Percentiles rank a stretch among this genome's conserved stretches.
Conservation (phyloP, 768 basidiomycete genomes). For the Lactifluus rugatus region DNA sequence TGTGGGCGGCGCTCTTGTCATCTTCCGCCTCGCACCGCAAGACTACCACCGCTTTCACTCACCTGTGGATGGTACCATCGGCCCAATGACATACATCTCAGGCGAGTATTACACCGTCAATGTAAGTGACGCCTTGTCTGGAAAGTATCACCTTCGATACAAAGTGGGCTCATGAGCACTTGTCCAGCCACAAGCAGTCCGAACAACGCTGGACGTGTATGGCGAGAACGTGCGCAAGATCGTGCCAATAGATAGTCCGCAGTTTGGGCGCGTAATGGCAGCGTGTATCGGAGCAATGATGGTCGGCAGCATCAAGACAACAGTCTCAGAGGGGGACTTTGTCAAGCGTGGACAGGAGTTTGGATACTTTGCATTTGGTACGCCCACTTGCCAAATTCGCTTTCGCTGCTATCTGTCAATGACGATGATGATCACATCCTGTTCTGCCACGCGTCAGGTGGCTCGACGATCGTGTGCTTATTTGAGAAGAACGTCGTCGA, state of each 20-base stretch:
- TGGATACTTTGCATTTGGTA: constrained; percentile 93
- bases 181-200: constrained; percentile 91
- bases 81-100: constrained; percentile 68
- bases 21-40: constrained; percentile 88
- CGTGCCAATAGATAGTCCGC: constrained; percentile 80
- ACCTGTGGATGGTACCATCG: constrained; percentile 78
- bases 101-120: constrained; percentile 98
- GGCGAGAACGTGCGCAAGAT: constrained; percentile 92
- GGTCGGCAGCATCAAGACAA: constrained; percentile 84
- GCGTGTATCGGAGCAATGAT: constrained; percentile 94
- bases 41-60: constrained; percentile 94
- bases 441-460: constrained; percentile 40
- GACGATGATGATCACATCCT: background rate
- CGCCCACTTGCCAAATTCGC: too few relatives aligned
- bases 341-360: constrained; percentile 84
- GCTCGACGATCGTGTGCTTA: constrained; percentile 83
- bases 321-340: constrained; percentile 72
- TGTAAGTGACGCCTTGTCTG: constrained; percentile 34
- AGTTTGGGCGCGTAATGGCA: constrained; percentile 87
- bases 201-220: constrained; percentile 84
- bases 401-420: background rate
- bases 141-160: background rate
- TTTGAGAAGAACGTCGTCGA: constrained; percentile 78
- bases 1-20: constrained; percentile 71
- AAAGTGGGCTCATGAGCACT: too few relatives aligned